phyloP scores from a whole-genome alignment of 2,329 filamentous ascomycete genomes.

The Aureobasidium uvarum region DNA sequence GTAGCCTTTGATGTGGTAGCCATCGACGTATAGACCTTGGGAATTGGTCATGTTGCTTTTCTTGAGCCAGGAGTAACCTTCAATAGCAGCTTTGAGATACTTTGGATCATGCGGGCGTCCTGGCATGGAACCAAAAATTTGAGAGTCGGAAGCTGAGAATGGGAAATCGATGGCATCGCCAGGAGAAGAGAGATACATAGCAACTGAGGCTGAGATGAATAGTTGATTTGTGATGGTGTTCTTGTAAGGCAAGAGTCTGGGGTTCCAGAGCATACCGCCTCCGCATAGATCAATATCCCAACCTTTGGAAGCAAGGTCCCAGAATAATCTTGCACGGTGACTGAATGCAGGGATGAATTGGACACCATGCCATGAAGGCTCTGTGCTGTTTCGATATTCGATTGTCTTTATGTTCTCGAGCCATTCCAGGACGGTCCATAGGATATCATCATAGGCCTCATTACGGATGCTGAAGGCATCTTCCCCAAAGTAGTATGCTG shows the following conservation, averaged over 20 bases:
- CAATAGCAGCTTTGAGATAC: constrained; percentile 54
- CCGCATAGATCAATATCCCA: constrained; percentile 80
- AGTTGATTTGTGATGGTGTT: constrained; percentile 96
- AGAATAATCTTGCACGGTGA: constrained; percentile 80
- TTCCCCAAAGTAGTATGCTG: constrained; percentile 83
- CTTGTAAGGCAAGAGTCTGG: constrained; percentile 77
- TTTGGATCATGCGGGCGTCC: constrained; percentile 67
- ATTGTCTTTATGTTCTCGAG: constrained; percentile 78
- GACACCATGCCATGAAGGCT: constrained; percentile 66
- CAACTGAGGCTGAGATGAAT: constrained; percentile 77
- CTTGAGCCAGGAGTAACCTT: constrained; percentile 70
- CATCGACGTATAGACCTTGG: constrained; percentile 77
- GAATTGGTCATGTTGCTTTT: constrained; percentile 60
- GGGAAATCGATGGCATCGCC: constrained; percentile 73
- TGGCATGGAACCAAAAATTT: constrained; percentile 28
- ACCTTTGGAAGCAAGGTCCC: constrained; percentile 72
- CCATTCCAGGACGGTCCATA: constrained; percentile 94
- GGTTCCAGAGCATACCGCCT: constrained; percentile 92
- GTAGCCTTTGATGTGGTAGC: constrained; percentile 78
- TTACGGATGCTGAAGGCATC: constrained; percentile 70
- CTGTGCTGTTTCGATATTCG: constrained; percentile 59
- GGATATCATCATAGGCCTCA: constrained; percentile 87
- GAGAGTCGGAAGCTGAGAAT: constrained; percentile 42
- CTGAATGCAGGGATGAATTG: constrained; percentile 76
- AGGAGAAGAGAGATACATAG: constrained; percentile 88